phyloP scores from a whole-genome alignment of 179 eudicot genomes.

The Corrigiola litoralis region DNA sequence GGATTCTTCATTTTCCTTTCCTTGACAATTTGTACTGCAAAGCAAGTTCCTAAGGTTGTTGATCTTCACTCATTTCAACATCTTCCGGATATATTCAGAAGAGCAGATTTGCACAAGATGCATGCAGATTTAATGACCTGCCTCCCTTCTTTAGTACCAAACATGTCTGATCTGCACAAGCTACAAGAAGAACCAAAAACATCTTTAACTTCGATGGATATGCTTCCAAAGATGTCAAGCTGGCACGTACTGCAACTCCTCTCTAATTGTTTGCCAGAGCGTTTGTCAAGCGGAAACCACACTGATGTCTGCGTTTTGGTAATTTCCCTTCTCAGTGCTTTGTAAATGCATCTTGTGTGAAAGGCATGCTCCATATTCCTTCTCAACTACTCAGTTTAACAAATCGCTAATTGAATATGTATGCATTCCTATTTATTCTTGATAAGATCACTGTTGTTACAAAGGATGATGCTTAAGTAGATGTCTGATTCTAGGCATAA shows the following conservation, averaged over 20 bases:
- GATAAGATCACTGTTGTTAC: no score
- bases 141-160: slow-evolving; percentile 73
- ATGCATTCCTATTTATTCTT: no score
- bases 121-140: slow-evolving; percentile 59
- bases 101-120: slow-evolving; percentile 63
- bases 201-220: slow-evolving; percentile 41
- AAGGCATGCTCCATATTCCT: background rate
- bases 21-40: slow-evolving; percentile 82
- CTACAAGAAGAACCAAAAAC: slow-evolving; percentile 46
- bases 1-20: slow-evolving; percentile 89
- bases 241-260: slow-evolving; percentile 75
- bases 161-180: slow-evolving; percentile 63
- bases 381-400: no score
- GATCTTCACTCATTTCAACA: slow-evolving; percentile 59
- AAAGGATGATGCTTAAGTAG: no score
- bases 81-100: slow-evolving; percentile 60
- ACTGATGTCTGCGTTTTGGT: slow-evolving; percentile 69
- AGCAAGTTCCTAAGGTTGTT: slow-evolving; percentile 67
- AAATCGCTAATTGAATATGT: no score
- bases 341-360: background rate
- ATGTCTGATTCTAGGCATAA: no score
- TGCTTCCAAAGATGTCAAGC: slow-evolving; percentile 40
- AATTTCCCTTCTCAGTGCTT: slow-evolving; percentile 7
- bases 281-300: slow-evolving; percentile 65
- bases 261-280: slow-evolving; percentile 77